Evolutionary conservation across 805 yeast genomes (phyloP), one percentile per base, ranked within the genome.

Genomic region (Wickerhamomyces alni): DNA sequence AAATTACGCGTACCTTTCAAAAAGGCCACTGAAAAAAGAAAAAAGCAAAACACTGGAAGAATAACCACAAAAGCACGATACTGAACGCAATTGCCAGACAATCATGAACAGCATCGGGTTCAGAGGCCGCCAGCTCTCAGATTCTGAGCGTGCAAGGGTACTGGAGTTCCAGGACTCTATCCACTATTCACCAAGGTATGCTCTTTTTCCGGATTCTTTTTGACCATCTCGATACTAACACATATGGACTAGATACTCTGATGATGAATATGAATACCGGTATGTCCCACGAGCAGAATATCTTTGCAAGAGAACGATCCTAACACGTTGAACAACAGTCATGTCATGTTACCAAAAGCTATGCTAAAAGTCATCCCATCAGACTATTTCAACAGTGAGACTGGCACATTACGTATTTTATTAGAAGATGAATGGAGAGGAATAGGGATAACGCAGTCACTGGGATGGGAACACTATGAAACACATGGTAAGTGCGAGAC

Each of bases 391-490:
- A 82, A 84, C 55, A 80, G 88, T 2, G 95, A 89, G 43, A 87
- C 95, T 2, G 98, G 98, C 5, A 93, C 99, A 0, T 70, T 93
- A 51, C 79, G 96, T 49, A 87, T 93, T 33, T 67, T 93, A 30
- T 64, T 84, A 36, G 99, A 93, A 61, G 98, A 93, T 50, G 99
- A 93, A 63, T 93, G 99, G 99, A 74, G 99, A 61, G 98, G 97
- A 1, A 67, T 93, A 36, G 99, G 99, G 3, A 88, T 93, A 54
- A 93, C 98, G 7, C 99, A 93, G 62, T 85, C 95, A 28, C 69
- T 93, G 44, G 99, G 99, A 1, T 93, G 99, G 99, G 93, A 75
- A 39, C 99, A 93, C 62, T 93, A 91, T 58, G 99, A 93, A 56
- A 89, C 96, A 31, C 99, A 93, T 61, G 65, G 65, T 61, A 44